Evolutionary conservation across 768 basidiomycete species (phyloP).

Genomic region (Agrocybe chaxingu): DNA sequence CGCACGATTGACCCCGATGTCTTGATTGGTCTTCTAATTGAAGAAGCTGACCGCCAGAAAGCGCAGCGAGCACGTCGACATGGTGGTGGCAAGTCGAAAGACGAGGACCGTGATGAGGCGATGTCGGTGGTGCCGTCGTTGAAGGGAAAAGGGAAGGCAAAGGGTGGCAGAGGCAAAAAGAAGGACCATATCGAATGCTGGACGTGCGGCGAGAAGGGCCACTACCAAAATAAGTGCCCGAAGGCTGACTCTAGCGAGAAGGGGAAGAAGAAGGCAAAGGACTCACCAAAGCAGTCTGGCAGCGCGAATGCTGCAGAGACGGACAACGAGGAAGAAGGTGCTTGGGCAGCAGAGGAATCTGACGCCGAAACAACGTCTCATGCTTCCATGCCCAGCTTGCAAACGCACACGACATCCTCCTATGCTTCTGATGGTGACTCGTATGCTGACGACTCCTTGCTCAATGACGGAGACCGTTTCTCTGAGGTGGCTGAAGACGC

Average conservation of each 20-base stretch:
- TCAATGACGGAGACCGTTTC: slow-evolving; percentile 7
- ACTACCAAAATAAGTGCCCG: slow-evolving; percentile 9
- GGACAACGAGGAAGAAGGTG: no score
- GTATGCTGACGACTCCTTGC: background rate
- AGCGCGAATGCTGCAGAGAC: no score
- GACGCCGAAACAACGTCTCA: no score
- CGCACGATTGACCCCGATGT: slow-evolving; percentile 15
- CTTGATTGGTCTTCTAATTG: slow-evolving; percentile 21
- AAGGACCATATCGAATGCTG: slow-evolving; percentile 18
- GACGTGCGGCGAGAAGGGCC: slow-evolving; percentile 25
- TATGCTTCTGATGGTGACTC: background rate
- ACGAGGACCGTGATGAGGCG: slow-evolving; percentile 14
- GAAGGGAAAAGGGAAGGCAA: background rate
- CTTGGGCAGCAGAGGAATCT: no score
- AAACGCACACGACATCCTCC: slow-evolving; percentile 12
- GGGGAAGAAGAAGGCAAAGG: no score
- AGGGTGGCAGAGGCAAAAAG: slow-evolving; percentile 6
- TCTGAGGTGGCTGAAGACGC: slow-evolving; percentile 1
- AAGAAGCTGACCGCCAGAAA: slow-evolving; percentile 24
- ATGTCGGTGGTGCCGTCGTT: background rate
- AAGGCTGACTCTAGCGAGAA: no score
- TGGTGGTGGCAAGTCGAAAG: slow-evolving; percentile 9
- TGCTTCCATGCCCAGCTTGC: slow-evolving; percentile 22
- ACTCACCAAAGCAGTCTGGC: no score
- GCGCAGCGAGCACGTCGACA: background rate